Conservation (phyloP, 2,329 filamentous ascomycete species). For the Colletotrichum somersetense region DNA sequence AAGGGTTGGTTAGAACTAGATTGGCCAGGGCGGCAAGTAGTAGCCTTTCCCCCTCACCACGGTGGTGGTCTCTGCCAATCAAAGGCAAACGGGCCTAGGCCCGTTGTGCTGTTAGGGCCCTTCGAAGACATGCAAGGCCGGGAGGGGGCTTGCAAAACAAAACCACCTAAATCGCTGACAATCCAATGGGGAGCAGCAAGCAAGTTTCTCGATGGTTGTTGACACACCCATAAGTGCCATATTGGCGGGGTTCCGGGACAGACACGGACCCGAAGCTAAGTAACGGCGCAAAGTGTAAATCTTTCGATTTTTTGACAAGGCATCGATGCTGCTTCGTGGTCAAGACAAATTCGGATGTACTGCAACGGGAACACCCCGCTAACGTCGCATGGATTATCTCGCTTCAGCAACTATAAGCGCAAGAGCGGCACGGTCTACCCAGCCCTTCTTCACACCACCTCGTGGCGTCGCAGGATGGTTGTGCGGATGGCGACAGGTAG, state of each 20-base stretch:
- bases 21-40: not conserved
- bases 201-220: not conserved
- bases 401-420: constrained; percentile 24
- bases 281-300: constrained; percentile 36
- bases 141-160: constrained; percentile 13
- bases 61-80: not conserved
- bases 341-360: constrained; percentile 1
- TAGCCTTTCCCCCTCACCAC: not conserved
- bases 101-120: not conserved
- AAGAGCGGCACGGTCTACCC: constrained; percentile 16
- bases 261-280: constrained; percentile 8
- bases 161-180: not conserved
- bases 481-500: not conserved
- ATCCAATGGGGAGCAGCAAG: no score
- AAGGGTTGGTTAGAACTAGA: not conserved
- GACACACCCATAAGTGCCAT: not conserved
- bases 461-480: constrained; percentile 8
- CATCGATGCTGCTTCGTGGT: constrained; percentile 11
- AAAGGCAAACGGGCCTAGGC: not conserved
- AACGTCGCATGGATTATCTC: constrained; percentile 18
- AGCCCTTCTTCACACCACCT: constrained; percentile 24
- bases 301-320: constrained; percentile 22
- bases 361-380: constrained; percentile 22
- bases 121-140: not conserved
- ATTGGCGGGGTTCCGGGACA: not conserved